Evolutionary conservation across 306 rosid species (phyloP), one percentile per base, ranked within the genome.

Genomic region (Carpinus viminea): DNA sequence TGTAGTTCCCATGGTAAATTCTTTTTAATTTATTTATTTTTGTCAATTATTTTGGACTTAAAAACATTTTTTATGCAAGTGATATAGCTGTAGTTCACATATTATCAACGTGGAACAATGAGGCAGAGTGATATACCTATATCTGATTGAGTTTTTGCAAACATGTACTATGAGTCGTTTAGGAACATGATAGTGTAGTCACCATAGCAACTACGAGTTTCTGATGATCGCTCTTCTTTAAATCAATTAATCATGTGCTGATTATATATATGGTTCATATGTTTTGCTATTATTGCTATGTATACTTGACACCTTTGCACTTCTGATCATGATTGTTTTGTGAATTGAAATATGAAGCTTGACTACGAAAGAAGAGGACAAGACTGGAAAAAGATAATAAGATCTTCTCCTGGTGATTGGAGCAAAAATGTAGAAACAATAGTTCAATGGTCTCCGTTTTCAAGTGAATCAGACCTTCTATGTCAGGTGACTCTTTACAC

Each of bases 1-100:
- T 54, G 89, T 93, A 54, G 99, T 96, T 78, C 99, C 99, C 82
- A 93, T 96, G 97, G 98, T 96, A 92, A 90, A 71, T 78, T 72
- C 52, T 74, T 70, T 41, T 74, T 45, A 26, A 52, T 74, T 31
- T 72, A 57, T 21, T 4, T 17, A 20, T 3, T 17, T 26, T 5
- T 26, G n/a, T 65, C 15, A 68, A 52, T 74, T 72, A 13, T 7
- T 75, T 46, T 24, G 8, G 11, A 70, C 43, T n/a, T 45, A 47
- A 0, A 24, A 31, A 31, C 50, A 38, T 41, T 46, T 68, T 62
- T 62, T n/a, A 52, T 11, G 47, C 12, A 21, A 65, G 52, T 31
- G 71, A 65, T 78, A 21, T 73, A 24, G 61, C 26, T 41, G 16
- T 4, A 16, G 72, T 68, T 68, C 28, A 0, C 52, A 9, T 41